Percentiles rank a stretch among this genome's conserved stretches.
These are phyloP conservation scores for Psophocarpus tetragonolobus DNA, from an alignment of 306 rosid species.

Conservation along the genomic window DNA sequence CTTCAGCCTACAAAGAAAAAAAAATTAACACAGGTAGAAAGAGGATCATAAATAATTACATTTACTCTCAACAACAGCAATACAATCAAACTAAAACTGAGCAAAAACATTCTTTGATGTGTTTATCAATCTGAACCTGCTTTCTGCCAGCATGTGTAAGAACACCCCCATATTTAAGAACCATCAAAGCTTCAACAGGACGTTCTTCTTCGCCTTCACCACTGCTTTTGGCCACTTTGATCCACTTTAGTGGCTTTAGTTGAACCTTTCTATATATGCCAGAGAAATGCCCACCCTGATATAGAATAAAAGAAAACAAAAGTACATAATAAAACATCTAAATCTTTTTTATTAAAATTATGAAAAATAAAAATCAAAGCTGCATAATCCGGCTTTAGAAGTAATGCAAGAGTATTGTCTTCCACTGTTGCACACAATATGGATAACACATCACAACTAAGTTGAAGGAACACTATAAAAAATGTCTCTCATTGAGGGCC, in stretches of 20 bases:
- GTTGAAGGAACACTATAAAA: too few species aligned
- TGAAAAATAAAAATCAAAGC: background rate
- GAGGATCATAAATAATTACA: background rate
- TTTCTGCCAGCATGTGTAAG: conserved; percentile 99
- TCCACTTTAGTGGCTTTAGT: conserved; percentile 95
- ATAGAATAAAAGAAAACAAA: conserved; percentile 5
- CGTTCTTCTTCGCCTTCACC: conserved; percentile 95
- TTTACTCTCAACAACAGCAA: background rate
- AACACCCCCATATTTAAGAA: conserved; percentile 96
- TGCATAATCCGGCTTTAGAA: background rate
- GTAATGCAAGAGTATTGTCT: conserved; percentile 22
- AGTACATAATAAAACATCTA: conserved; percentile 30
- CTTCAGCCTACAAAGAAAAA: conserved; percentile 78
- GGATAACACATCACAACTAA: background rate
- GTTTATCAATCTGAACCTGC: conserved; percentile 59
- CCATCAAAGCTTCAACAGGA: conserved; percentile 95
- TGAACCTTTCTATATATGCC: conserved; percentile 97
- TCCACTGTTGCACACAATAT: conserved; percentile 16
- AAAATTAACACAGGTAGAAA: conserved; percentile 13
- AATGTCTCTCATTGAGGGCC: too few species aligned
- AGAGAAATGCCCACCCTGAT: conserved; percentile 96
- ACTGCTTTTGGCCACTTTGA: conserved; percentile 66
- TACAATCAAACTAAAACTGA: conserved; percentile 23
- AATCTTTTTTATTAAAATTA: background rate
- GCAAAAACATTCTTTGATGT: background rate